These are phyloP conservation scores for Phytophthora brassicae DNA, from an alignment of 352 stramenopile species.

Conservation along the genomic window DNA sequence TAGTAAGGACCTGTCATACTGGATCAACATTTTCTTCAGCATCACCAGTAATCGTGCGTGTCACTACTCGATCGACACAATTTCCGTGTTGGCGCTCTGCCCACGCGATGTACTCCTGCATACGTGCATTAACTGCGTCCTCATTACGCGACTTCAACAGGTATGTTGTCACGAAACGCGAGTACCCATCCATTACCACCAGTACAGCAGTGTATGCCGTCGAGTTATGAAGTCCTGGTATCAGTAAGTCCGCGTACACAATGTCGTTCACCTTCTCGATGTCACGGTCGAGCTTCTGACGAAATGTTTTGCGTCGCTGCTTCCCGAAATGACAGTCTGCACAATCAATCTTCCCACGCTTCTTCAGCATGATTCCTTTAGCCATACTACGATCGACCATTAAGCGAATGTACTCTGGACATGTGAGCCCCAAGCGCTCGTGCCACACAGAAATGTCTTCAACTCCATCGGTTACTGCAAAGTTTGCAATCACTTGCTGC, in stretches of 20 bases:
- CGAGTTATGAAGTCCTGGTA: slow-evolving; percentile 8
- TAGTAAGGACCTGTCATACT: neutral
- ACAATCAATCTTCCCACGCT: slow-evolving; percentile 12
- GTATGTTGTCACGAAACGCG: slow-evolving; percentile 5
- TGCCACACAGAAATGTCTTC: slow-evolving; percentile 9
- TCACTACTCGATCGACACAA: neutral
- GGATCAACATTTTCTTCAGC: no score
- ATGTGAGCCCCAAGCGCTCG: slow-evolving; percentile 3
- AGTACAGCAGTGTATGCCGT: slow-evolving; percentile 4
- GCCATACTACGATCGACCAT: slow-evolving; percentile 18
- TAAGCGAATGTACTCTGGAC: slow-evolving; percentile 11
- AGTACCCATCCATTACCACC: slow-evolving; percentile 19
- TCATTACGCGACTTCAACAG: slow-evolving; percentile 11
- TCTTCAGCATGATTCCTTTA: no score
- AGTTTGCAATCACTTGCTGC: slow-evolving; percentile 12
- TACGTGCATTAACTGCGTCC: neutral
- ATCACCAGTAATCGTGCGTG: no score
- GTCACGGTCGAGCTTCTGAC: slow-evolving; percentile 6
- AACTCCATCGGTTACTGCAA: slow-evolving; percentile 11
- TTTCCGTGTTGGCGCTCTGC: slow-evolving; percentile 9
- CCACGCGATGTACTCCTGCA: slow-evolving; percentile 5
- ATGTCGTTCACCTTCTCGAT: slow-evolving; percentile 13
- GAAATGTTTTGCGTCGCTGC: slow-evolving; percentile 10
- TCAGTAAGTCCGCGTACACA: slow-evolving; percentile 15
- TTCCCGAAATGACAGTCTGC: slow-evolving; percentile 18